These are phyloP conservation scores for Hysterium pulicare DNA, from an alignment of 2,329 filamentous ascomycete genomes.

Conservation along the genomic window DNA sequence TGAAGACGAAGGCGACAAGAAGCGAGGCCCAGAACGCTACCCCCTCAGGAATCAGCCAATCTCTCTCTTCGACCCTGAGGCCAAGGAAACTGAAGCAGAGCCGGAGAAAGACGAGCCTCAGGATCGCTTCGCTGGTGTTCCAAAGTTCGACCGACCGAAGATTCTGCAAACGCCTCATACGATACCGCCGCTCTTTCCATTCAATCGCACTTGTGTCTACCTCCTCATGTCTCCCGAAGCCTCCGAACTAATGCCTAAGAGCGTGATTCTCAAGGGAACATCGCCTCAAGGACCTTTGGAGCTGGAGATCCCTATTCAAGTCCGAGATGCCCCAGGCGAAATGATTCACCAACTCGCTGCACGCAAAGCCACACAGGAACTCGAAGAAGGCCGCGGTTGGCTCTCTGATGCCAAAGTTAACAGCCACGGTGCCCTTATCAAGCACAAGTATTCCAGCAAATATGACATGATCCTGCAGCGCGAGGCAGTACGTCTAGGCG, in stretches of 20 bases:
- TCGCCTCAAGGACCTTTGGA: conserved; percentile 56
- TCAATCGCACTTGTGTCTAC: conserved; percentile 62
- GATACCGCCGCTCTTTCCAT: conserved; percentile 63
- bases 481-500: conserved; percentile 64
- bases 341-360: conserved; percentile 68
- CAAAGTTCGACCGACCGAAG: conserved; percentile 50
- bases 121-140: conserved; percentile 48
- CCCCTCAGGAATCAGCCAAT: conserved; percentile 41
- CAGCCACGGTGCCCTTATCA: conserved; percentile 28
- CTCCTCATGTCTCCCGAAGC: conserved; percentile 56
- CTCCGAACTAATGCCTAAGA: conserved; percentile 45
- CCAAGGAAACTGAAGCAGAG: conserved; percentile 43
- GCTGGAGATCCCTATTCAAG: conserved; percentile 59
- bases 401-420: conserved; percentile 28
- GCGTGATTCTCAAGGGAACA: conserved; percentile 55
- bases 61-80: conserved; percentile 56
- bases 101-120: conserved; percentile 20
- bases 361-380: conserved; percentile 61
- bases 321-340: conserved; percentile 41
- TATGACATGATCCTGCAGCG: conserved; percentile 58
- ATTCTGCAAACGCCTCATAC: conserved; percentile 59
- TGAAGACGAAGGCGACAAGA: not conserved
- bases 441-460: conserved; percentile 39
- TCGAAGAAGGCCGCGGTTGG: conserved; percentile 68
- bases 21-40: not conserved